phyloP scores from a whole-genome alignment of 495 filamentous ascomycete genomes.

The Aspergillus saccharolyticus region DNA sequence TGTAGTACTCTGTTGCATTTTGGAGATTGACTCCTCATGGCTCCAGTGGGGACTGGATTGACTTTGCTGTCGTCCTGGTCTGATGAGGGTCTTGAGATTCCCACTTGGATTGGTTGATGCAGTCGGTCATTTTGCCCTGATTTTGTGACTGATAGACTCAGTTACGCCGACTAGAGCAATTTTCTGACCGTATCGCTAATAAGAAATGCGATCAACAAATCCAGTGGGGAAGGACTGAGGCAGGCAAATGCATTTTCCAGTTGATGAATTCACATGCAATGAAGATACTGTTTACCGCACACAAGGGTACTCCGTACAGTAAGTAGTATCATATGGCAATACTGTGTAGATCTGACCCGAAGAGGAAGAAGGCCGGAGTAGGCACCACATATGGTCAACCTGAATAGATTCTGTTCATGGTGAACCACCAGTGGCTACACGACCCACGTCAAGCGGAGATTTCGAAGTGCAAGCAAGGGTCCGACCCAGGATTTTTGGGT shows the following conservation, averaged over 20 bases:
- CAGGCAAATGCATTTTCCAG: not conserved
- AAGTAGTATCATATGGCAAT: not conserved
- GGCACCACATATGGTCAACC: not conserved
- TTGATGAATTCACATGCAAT: not conserved
- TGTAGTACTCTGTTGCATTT: no score
- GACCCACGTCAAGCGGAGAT: not conserved
- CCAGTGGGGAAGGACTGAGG: not conserved
- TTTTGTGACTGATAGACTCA: not conserved
- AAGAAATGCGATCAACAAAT: not conserved
- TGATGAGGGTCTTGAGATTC: not conserved
- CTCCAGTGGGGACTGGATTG: not conserved
- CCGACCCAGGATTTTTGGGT: not conserved
- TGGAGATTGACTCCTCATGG: no score
- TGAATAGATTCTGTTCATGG: not conserved
- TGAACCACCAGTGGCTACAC: not conserved
- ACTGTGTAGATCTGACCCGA: not conserved
- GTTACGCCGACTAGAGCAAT: not conserved
- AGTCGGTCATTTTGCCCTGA: not conserved
- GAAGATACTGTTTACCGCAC: no score
- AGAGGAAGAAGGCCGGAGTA: not conserved
- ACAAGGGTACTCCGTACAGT: no score
- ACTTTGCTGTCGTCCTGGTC: not conserved
- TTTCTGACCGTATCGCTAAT: not conserved
- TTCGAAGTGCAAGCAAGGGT: not conserved
- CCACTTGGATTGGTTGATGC: not conserved